phyloP scores from a whole-genome alignment of 2,329 filamentous ascomycete species.

The Pseudocercospora eumusae region DNA sequence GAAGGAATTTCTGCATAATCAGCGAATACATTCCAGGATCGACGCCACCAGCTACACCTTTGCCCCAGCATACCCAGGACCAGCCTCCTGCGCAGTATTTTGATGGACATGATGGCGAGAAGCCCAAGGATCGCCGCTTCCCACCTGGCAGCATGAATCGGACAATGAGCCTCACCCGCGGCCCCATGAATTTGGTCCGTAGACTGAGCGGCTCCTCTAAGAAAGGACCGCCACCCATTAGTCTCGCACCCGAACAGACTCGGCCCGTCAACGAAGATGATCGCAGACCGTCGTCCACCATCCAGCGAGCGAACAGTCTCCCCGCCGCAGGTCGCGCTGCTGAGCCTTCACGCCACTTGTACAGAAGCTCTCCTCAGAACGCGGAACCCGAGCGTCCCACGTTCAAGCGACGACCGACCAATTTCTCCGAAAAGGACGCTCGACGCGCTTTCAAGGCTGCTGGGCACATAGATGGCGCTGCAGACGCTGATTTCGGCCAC shows the following conservation, averaged over 20 bases:
- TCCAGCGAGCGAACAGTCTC: slow-evolving; percentile 33
- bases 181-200: slow-evolving; percentile 47
- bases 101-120: slow-evolving; percentile 18
- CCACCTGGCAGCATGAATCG: slow-evolving; percentile 40
- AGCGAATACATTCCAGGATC: slow-evolving; percentile 75
- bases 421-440: slow-evolving; percentile 45
- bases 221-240: slow-evolving; percentile 25
- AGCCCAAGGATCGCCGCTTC: slow-evolving; percentile 25
- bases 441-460: slow-evolving; percentile 34
- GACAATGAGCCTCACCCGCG: slow-evolving; percentile 37
- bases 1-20: slow-evolving; percentile 95
- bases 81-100: slow-evolving; percentile 17
- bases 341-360: slow-evolving; percentile 14
- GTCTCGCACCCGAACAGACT: slow-evolving; percentile 25
- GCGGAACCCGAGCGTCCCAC: slow-evolving; percentile 37
- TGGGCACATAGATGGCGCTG: slow-evolving; percentile 50
- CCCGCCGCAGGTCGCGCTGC: slow-evolving; percentile 14
- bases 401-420: slow-evolving; percentile 50
- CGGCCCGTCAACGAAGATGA: slow-evolving; percentile 26
- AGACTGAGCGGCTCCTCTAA: slow-evolving; percentile 42
- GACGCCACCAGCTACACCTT: slow-evolving; percentile 71
- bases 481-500: slow-evolving; percentile 54
- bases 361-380: slow-evolving; percentile 10
- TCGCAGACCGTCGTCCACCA: slow-evolving; percentile 8
- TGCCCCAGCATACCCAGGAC: slow-evolving; percentile 31